Base-by-base conservation (phyloP, 73 alveolate species). In the Paraurostyla sp. region DNA sequence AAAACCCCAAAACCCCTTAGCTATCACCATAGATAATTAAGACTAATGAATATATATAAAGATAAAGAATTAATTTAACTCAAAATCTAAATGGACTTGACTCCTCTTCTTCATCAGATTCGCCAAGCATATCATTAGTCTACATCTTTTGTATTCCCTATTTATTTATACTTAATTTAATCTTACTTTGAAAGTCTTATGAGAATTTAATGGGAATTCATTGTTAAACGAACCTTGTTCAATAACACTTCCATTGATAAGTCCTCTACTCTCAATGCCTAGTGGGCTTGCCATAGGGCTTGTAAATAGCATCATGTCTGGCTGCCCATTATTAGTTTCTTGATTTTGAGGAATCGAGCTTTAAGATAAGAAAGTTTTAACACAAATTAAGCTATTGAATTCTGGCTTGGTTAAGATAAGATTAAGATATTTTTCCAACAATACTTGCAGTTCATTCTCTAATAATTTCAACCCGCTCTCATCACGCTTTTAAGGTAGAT, bases 31-130 rank as follows among this genome's bases (percentile, higher is more conserved):
- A 11, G 69, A 20, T 54, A 20, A 54, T n/a, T n/a, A n/a, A n/a
- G n/a, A 18, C 40, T 9, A 54, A 54, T 18, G 9, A 54, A 13
- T 45, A 18, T 45, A 54, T 54, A 54, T 54, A 9, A 54, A n/a
- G 15, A 54, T 54, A 9, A 54, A 54, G 15, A 54, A 9, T 20
- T 54, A 35, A 11, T 9, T 20, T 54, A 9, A 9, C 15, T 65
- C 82, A 65, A 65, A 38, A 65, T 65, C 82, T 65, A 65, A 65
- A 65, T 35, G 82, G 82, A 38, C 43, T 40, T 65, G n/a, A n/a
- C n/a, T n/a, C n/a, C n/a, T 40, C 50, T 38, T 65, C 82, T 20
- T 40, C 58, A 23, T 65, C 82, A 38, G 82, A 65, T 9, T 65
- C 82, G 18, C 58, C 46, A 25, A 18, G 7, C 1, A 22, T 32